Base-by-base conservation (phyloP, 352 stramenopile genomes). In the Phytophthora sojae region DNA sequence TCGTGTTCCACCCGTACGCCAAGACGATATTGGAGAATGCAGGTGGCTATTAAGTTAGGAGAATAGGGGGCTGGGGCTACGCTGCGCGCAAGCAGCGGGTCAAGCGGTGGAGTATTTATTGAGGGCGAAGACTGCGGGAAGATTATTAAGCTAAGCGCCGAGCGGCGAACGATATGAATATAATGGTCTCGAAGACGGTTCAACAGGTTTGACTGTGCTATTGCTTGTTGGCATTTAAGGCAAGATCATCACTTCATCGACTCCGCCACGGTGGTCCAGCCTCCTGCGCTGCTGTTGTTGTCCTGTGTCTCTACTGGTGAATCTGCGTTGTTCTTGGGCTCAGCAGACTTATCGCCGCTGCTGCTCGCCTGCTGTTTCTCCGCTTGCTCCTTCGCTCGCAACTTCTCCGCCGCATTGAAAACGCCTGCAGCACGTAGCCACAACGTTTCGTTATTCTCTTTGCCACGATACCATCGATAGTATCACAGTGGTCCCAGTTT, bases 341-440 rank as follows among this genome's bases (percentile, higher is more conserved):
- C n/a, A 30, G 32, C 12, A 61, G 17, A 30, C 7, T 57, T 57
- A 19, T 71, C 51, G 50, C 45, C 62, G 47, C 64, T 47, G 14
- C 14, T 37, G 1, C 54, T 59, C 25, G 30, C 42, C 37, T 61
- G 61, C 17, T 61, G 64, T 9, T 8, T 17, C n/a, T 79, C 55
- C 53, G 85, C 66, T 51, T 75, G 66, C 51, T 90, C 83, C 67
- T 78, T 73, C 19, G 68, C 64, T n/a, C 79, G 79, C 21, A 97
- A 73, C 62, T 97, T 97, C 29, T 86, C 86, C 23, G 92, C 89
- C 47, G 90, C 81, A 69, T 98, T 97, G 51, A 98, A 97, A 21
- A 98, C 88, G 5, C 93, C 83, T 79, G 47, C n/a, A 54, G 26
- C 4, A 17, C 57, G 29, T 21, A 49, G 14, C 17, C 39, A 47